Evolutionary conservation across 75 land plant genomes (phyloP).

Genomic region (Azolla pinnata): DNA sequence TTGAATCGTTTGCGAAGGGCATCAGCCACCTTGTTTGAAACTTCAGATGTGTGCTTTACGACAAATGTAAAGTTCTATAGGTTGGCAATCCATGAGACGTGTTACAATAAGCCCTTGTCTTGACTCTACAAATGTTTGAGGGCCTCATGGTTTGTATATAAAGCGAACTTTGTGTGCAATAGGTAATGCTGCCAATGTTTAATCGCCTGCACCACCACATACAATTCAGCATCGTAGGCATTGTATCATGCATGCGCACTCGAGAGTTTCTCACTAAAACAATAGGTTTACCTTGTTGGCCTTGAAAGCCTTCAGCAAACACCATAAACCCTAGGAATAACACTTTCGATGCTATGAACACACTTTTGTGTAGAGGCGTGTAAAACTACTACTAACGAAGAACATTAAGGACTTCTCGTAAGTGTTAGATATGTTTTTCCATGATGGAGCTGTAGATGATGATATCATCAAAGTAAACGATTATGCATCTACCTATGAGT

Average conservation of each 20-base stretch:
- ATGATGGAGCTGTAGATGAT: slow-evolving; percentile 2
- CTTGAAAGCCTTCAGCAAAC: neutral
- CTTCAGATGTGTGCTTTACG: slow-evolving; percentile 6
- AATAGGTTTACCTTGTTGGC: neutral
- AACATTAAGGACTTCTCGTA: neutral
- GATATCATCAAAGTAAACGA: slow-evolving; percentile 10
- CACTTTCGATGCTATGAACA: neutral
- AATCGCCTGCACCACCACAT: slow-evolving; percentile 14
- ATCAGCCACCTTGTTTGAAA: slow-evolving; percentile 9
- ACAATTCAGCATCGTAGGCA: slow-evolving; percentile 7
- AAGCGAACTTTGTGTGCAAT: slow-evolving; percentile 9
- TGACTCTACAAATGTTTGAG: slow-evolving; percentile 2
- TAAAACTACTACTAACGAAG: neutral
- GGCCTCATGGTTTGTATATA: slow-evolving; percentile 12
- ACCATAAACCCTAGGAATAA: slow-evolving; percentile 1
- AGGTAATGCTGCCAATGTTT: slow-evolving; percentile 24
- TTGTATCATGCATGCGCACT: neutral
- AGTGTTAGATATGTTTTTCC: neutral
- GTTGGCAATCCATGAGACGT: slow-evolving; percentile 6
- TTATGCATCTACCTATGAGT: neutral
- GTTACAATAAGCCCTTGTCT: neutral
- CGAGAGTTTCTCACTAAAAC: neutral
- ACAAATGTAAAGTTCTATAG: slow-evolving; percentile 7
- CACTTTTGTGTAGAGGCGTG: neutral
- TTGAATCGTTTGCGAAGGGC: slow-evolving; percentile 1